phyloP scores from a whole-genome alignment of 306 rosid genomes.

The Dryas octopetala region DNA sequence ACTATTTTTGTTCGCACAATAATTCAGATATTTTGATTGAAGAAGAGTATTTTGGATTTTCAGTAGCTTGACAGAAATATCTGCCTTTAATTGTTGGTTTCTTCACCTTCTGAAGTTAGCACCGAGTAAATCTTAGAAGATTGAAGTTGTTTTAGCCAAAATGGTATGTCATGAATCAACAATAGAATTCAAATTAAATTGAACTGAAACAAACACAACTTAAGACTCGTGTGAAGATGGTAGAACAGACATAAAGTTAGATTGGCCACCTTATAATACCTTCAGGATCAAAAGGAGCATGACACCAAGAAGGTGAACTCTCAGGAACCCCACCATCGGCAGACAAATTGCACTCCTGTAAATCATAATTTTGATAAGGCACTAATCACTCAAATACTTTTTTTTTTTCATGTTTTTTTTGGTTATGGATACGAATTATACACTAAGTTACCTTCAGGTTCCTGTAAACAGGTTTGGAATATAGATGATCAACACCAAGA shows the following conservation, averaged over 20 bases:
- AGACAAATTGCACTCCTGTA: slow-evolving; percentile 75
- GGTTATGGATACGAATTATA: slow-evolving; percentile 1
- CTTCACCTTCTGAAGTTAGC: background rate
- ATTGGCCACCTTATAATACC: slow-evolving; percentile 77
- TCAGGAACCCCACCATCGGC: slow-evolving; percentile 56
- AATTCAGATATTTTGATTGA: too few species aligned
- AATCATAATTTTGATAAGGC: slow-evolving; percentile 35
- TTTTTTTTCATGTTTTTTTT: background rate
- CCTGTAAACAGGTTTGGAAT: slow-evolving; percentile 74
- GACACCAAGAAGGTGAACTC: slow-evolving; percentile 83
- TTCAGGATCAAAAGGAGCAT: slow-evolving; percentile 92
- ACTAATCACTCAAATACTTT: slow-evolving; percentile 15
- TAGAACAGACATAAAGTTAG: slow-evolving; percentile 23
- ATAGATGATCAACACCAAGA: slow-evolving; percentile 71
- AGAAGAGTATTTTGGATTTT: background rate
- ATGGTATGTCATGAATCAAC: background rate
- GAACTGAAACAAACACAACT: background rate
- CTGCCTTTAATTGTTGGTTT: background rate
- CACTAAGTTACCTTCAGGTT: slow-evolving; percentile 67
- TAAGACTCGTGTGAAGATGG: slow-evolving; percentile 1
- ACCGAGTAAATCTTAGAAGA: background rate
- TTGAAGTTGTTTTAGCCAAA: background rate
- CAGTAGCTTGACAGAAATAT: background rate
- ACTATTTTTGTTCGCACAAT: too few species aligned
- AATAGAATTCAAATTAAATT: background rate